Percentiles rank a stretch among this genome's conserved stretches.
These are phyloP conservation scores for Ramalina peruviana DNA, from an alignment of 495 filamentous ascomycete species.

Conservation along the genomic window DNA sequence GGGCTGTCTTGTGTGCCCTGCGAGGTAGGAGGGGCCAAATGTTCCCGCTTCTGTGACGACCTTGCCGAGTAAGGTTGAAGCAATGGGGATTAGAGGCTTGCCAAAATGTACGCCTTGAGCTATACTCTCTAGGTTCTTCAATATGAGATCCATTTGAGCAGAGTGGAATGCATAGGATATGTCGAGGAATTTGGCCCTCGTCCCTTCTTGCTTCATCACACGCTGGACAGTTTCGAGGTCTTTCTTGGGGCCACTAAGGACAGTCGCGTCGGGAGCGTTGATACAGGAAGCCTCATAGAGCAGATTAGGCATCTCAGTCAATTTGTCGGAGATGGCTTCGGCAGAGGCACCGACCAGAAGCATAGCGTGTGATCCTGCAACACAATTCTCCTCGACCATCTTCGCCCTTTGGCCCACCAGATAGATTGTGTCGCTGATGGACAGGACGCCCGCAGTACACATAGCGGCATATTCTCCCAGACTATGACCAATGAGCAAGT, in stretches of 20 bases:
- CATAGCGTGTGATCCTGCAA: constrained; percentile 40
- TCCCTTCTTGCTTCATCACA: background rate
- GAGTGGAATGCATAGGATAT: constrained; percentile 74
- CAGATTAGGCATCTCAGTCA: no score
- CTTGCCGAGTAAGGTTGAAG: constrained; percentile 55
- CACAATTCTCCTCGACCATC: constrained; percentile 50
- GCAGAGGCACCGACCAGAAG: constrained; percentile 13
- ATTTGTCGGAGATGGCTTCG: background rate
- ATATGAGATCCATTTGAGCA: constrained; percentile 57
- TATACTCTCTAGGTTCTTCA: constrained; percentile 47
- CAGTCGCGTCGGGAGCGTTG: constrained; percentile 16
- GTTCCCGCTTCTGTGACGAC: constrained; percentile 38
- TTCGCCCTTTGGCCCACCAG: constrained; percentile 57
- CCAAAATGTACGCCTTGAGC: constrained; percentile 46
- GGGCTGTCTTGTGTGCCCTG: constrained; percentile 11
- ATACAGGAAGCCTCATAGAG: constrained; percentile 17
- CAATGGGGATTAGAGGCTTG: constrained; percentile 45
- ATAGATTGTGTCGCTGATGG: constrained; percentile 24
- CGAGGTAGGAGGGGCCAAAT: constrained; percentile 28
- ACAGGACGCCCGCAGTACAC: constrained; percentile 15
- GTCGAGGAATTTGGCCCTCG: constrained; percentile 25
- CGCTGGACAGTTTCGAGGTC: background rate
- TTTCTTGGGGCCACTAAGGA: constrained; percentile 15
- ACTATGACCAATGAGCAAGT: constrained; percentile 22
- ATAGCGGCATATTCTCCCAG: constrained; percentile 27